Evolutionary conservation across 352 stramenopile genomes (phyloP).

Genomic region (Phytophthora litchii): DNA sequence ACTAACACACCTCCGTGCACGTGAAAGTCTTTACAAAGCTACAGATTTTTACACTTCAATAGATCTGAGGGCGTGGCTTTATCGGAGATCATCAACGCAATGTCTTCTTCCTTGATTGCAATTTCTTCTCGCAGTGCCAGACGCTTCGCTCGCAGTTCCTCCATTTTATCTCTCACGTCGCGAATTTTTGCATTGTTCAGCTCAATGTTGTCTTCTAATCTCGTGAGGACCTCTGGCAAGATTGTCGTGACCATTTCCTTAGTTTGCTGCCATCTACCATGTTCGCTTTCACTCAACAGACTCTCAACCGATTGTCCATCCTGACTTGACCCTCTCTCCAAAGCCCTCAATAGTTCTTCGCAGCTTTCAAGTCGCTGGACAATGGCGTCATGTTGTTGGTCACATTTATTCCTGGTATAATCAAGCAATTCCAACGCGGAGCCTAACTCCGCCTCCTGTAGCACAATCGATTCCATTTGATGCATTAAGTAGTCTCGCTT

Average conservation of each 20-base stretch:
- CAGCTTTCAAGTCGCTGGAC: slow-evolving; percentile 51
- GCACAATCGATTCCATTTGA: slow-evolving; percentile 61
- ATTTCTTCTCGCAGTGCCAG: slow-evolving; percentile 67
- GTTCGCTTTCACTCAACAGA: slow-evolving; percentile 41
- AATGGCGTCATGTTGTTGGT: slow-evolving; percentile 55
- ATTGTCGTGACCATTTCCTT: slow-evolving; percentile 59
- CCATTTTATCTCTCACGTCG: slow-evolving; percentile 62
- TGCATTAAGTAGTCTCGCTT: slow-evolving; percentile 61
- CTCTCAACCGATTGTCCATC: slow-evolving; percentile 15
- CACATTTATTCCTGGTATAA: slow-evolving; percentile 51
- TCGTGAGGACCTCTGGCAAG: slow-evolving; percentile 54
- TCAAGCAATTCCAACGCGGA: slow-evolving; percentile 67
- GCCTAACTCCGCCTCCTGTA: slow-evolving; percentile 66
- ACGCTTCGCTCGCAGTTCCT: slow-evolving; percentile 53
- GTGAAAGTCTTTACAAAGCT: not conserved
- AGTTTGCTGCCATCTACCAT: slow-evolving; percentile 48
- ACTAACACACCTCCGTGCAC: slow-evolving; percentile 25
- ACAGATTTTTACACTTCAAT: slow-evolving; percentile 15
- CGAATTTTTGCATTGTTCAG: slow-evolving; percentile 65
- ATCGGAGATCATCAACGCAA: slow-evolving; percentile 48
- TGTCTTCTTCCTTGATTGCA: slow-evolving; percentile 60
- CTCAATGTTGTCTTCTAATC: slow-evolving; percentile 71
- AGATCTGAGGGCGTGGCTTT: not conserved
- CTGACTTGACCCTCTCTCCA: slow-evolving; percentile 22
- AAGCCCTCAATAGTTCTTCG: slow-evolving; percentile 39